These are phyloP conservation scores for Fusarium hostae DNA, from an alignment of 2,329 filamentous ascomycete genomes.

Conservation along the genomic window DNA sequence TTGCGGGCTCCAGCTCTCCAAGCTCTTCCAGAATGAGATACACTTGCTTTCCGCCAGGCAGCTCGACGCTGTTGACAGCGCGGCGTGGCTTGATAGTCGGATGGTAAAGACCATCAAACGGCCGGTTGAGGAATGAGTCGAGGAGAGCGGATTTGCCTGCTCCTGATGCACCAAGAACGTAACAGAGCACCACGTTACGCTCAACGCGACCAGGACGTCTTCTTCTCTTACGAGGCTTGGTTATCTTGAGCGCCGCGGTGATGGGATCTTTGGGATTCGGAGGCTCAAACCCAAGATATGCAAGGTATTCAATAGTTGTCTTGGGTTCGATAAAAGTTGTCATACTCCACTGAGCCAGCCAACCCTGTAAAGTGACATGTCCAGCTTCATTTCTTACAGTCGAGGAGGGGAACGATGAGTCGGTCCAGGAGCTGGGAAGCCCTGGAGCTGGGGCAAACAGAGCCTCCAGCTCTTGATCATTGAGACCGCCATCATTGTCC, in stretches of 20 bases:
- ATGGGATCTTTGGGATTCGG: constrained; percentile 79
- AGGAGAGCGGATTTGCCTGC: constrained; percentile 93
- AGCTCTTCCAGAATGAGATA: constrained; percentile 96
- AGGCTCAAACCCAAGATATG: constrained; percentile 94
- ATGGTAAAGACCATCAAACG: constrained; percentile 84
- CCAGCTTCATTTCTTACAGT: constrained; percentile 96
- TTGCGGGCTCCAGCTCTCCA: constrained; percentile 93
- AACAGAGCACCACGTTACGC: constrained; percentile 93
- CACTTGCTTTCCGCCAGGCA: constrained; percentile 95
- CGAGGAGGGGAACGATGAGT: constrained; percentile 89
- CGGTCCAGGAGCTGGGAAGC: constrained; percentile 85
- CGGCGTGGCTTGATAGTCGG: constrained; percentile 95
- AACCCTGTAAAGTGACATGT: constrained; percentile 94
- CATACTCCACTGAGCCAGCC: constrained; percentile 99
- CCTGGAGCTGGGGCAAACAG: constrained; percentile 95
- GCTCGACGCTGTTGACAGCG: constrained; percentile 95
- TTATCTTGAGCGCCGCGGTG: constrained; percentile 88
- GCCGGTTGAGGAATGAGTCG: constrained; percentile 89
- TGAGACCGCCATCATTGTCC: constrained; percentile 95
- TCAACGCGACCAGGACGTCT: constrained; percentile 86
- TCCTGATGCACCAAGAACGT: constrained; percentile 85
- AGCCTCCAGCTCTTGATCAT: constrained; percentile 83
- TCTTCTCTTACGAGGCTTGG: constrained; percentile 88
- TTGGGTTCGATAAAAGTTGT: constrained; percentile 97
- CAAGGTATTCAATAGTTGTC: constrained; percentile 94